phyloP scores from a whole-genome alignment of 768 basidiomycete genomes.

The Suillus discolor region DNA sequence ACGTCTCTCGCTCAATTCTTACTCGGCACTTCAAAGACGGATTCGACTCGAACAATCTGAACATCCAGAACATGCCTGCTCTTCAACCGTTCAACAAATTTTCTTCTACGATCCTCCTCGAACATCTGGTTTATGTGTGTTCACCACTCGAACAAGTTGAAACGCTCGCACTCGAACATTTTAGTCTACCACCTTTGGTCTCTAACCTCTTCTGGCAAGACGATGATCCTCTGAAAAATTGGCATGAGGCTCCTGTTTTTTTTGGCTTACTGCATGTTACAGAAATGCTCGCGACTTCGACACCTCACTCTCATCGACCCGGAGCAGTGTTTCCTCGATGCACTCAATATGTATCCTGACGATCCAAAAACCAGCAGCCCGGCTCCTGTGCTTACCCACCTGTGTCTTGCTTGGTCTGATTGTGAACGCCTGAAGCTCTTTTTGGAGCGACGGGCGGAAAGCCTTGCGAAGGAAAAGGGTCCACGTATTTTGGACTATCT shows the following conservation, averaged over 20 bases:
- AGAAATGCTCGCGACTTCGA: not conserved
- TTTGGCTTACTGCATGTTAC: not conserved
- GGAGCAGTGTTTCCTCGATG: constrained; percentile 5
- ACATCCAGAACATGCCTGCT: not conserved
- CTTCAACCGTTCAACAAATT: not conserved
- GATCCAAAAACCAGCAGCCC: not conserved
- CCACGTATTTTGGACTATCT: not conserved
- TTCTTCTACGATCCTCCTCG: constrained; percentile 10
- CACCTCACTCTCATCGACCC: constrained; percentile 1
- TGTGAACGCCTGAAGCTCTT: not conserved
- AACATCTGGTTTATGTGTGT: not conserved
- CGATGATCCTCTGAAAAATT: not conserved
- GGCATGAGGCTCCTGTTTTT: not conserved
- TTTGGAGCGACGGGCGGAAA: not conserved
- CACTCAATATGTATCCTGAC: constrained; percentile 5
- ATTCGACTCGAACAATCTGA: too few species aligned
- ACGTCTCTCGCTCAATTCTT: constrained; percentile 1
- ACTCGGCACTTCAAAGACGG: not conserved
- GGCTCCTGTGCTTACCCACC: not conserved
- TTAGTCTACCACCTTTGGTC: not conserved
- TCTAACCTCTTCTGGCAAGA: not conserved
- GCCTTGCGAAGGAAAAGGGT: not conserved
- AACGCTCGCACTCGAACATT: not conserved
- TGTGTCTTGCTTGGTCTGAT: not conserved
- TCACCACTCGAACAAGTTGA: constrained; percentile 8